phyloP scores from a whole-genome alignment of 306 rosid genomes.

The Glycyrrhiza uralensis region DNA sequence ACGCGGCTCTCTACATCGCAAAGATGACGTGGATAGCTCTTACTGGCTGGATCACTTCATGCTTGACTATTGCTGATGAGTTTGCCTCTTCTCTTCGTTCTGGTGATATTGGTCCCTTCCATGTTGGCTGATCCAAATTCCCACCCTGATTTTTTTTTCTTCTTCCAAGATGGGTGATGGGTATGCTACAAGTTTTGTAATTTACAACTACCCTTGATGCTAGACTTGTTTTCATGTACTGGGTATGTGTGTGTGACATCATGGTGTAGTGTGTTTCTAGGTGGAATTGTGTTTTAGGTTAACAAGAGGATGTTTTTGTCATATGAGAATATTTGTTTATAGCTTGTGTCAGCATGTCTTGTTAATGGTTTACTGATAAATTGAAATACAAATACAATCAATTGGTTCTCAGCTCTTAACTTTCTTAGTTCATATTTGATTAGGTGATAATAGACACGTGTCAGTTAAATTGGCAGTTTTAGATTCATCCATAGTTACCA shows the following conservation, averaged over 20 bases:
- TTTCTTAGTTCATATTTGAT: too few relatives aligned
- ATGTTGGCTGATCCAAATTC: conserved; percentile 55
- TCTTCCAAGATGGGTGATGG: neutral
- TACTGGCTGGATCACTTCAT: conserved; percentile 74
- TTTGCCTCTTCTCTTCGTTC: conserved; percentile 76
- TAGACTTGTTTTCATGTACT: neutral
- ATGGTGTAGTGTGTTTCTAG: neutral
- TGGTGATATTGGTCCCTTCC: conserved; percentile 88
- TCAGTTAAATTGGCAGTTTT: too few relatives aligned
- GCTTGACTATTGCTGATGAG: conserved; percentile 81
- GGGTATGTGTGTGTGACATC: neutral
- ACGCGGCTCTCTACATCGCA: conserved; percentile 57
- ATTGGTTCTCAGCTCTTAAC: too few relatives aligned
- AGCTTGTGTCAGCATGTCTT: too few relatives aligned
- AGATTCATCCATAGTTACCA: too few relatives aligned
- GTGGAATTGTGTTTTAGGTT: too few relatives aligned
- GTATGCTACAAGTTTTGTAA: neutral
- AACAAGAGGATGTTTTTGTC: too few relatives aligned
- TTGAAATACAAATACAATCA: too few relatives aligned
- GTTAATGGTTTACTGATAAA: too few relatives aligned
- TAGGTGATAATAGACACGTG: too few relatives aligned
- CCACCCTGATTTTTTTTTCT: neutral
- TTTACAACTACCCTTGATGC: neutral
- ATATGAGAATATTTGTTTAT: too few relatives aligned
- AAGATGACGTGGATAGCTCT: conserved; percentile 79